Evolutionary conservation across 768 basidiomycete species (phyloP), one percentile per base, ranked within the genome.

Genomic region (Mycena rebaudengoi): DNA sequence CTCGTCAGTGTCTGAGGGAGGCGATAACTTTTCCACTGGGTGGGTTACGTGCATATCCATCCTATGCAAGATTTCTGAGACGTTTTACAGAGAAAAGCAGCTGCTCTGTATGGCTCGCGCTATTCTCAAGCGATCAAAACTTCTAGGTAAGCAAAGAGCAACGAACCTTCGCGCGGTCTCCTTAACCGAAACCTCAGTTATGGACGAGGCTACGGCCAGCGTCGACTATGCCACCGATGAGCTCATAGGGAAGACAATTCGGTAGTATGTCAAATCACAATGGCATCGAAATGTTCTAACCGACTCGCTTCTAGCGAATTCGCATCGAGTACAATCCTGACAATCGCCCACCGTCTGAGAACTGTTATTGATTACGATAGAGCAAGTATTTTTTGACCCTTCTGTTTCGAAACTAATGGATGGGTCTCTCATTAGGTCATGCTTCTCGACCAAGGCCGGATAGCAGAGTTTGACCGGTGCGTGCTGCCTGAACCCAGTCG

Each of bases 1-100:
- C 62, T 90, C 87, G 0, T 63, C 82, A 13, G 90, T 94, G 4
- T 89, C 90, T 1, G 94, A 95, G 78, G 91, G 91, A 0, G 93
- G 92, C 11, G 94, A 96, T 13, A 96, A 95, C 77, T 94, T 96
- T 73, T 94, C 91, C 0, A 89, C 91, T 4, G 92, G 91, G 91
- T 91, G 60, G 50, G 83, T 71, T 4, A 37, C 13, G 29, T 53
- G 43, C 52, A 12, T 49, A 32, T 10, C 40, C 14, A 12, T 4
- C 18, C 23, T n/a, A 7, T 5, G 21, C 8, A 44, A 16, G 21
- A n/a, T 16, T 26, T 21, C 26, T 40, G 30, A 32, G 45, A 51
- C 40, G 39, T 26, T 35, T 18, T 46, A 14, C 49, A 88, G 87
- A 8, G 89, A 92, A 76, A 92, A 91, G 71, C 91, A 93, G 71